Percentiles rank a stretch among this genome's conserved stretches.
Evolutionary conservation across 2,329 filamentous ascomycete genomes (phyloP).

Genomic region (Colletotrichum chlorophyti): DNA sequence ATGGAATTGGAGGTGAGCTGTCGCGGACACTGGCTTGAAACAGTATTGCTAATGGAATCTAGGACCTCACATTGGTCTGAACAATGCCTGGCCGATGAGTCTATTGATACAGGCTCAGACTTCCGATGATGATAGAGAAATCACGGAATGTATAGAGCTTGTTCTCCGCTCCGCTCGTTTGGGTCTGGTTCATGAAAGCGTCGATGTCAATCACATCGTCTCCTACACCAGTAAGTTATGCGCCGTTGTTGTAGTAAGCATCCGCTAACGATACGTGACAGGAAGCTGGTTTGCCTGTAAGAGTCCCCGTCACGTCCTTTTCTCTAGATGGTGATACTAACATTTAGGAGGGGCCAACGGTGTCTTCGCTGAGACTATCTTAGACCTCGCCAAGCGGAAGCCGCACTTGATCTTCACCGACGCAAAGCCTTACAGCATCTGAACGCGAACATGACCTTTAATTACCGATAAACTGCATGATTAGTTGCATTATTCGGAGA

Average conservation of each 20-base stretch:
- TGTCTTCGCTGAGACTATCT: conserved; percentile 89
- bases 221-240: conserved; percentile 73
- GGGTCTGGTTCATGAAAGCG: conserved; percentile 89
- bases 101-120: conserved; percentile 92
- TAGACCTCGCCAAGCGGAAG: conserved; percentile 88
- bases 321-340: not conserved
- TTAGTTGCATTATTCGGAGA: not conserved
- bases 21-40: too few relatives aligned
- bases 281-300: conserved; percentile 88
- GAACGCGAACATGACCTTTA: conserved; percentile 13
- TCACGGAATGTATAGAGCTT: conserved; percentile 71
- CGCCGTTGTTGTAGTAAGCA: not conserved
- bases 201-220: conserved; percentile 74
- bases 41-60: not conserved
- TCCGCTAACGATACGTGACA: conserved; percentile 33
- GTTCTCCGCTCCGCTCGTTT: conserved; percentile 79
- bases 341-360: conserved; percentile 78
- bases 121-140: conserved; percentile 82
- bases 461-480: not conserved
- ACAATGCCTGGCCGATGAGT: conserved; percentile 97
- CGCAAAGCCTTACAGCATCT: conserved; percentile 63
- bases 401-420: conserved; percentile 83
- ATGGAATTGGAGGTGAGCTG: conserved; percentile 81
- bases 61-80: conserved; percentile 77
- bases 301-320: conserved; percentile 19